These are phyloP conservation scores for Eustoma russellianum DNA, from an alignment of 257 asterid species.

Conservation along the genomic window DNA sequence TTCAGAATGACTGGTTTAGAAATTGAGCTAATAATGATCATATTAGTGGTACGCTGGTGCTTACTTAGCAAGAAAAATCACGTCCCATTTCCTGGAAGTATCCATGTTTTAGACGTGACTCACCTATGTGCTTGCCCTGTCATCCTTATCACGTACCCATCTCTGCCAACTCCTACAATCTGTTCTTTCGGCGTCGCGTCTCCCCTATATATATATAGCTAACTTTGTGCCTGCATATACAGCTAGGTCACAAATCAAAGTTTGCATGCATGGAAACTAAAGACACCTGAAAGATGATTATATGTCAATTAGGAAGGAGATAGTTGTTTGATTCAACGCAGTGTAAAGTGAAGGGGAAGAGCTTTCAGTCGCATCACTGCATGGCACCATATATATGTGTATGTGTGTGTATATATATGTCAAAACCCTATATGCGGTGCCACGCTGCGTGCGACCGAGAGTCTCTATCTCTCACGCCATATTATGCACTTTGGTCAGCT, in stretches of 20 bases:
- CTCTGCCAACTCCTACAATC: no score
- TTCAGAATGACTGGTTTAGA: background rate
- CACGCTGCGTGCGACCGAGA: conserved; percentile 24
- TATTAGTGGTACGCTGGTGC: no score
- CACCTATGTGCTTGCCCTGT: background rate
- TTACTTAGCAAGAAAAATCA: background rate
- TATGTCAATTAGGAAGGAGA: no score
- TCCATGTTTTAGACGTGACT: background rate
- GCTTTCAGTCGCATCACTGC: conserved; percentile 5
- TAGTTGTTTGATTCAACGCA: background rate
- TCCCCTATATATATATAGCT: background rate
- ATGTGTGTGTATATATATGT: no score
- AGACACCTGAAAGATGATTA: no score
- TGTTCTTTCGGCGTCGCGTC: no score
- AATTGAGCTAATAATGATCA: no score
- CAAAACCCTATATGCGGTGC: conserved; percentile 10
- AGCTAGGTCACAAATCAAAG: no score
- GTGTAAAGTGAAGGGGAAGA: background rate
- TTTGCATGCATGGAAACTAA: no score
- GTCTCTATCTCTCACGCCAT: background rate
- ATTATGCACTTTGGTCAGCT: no score
- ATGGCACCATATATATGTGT: background rate
- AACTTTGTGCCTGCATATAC: no score
- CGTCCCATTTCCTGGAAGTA: conserved; percentile 7
- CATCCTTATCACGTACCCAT: background rate